Evolutionary conservation across 192 early-diverging fungal genomes (phyloP).

Genomic region (Backusella tuberculispora): DNA sequence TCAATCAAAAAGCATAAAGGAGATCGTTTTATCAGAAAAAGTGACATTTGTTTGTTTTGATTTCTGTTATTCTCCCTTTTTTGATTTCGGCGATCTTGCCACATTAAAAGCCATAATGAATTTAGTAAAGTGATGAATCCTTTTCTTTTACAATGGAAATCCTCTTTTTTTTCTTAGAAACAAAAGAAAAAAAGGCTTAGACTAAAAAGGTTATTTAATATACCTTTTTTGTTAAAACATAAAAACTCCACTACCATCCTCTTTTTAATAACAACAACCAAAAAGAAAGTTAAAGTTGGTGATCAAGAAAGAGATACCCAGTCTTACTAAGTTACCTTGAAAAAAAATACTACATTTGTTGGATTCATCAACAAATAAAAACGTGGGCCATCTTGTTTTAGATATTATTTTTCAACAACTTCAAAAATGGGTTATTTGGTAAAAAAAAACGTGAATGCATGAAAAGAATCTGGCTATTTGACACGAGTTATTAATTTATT

Average conservation of each 20-base stretch:
- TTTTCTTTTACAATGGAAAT: no score
- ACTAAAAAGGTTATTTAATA: conserved; percentile 1
- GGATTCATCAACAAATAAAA: not conserved
- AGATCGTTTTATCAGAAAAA: not conserved
- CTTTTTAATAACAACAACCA: not conserved
- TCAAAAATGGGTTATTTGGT: not conserved
- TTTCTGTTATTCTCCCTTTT: not conserved
- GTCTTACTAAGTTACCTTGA: not conserved
- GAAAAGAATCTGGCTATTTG: conserved; percentile 5
- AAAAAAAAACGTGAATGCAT: conserved; percentile 10
- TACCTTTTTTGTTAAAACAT: no score
- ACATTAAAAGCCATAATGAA: not conserved
- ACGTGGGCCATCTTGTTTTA: conserved; percentile 9
- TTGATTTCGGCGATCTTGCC: conserved; percentile 11
- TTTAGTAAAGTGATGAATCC: not conserved
- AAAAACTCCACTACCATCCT: not conserved
- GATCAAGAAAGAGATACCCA: not conserved
- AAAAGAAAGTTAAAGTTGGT: not conserved
- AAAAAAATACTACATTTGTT: not conserved
- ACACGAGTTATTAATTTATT: conserved; percentile 14
- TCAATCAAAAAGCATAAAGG: no score
- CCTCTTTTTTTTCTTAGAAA: not conserved
- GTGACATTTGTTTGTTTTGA: conserved; percentile 7
- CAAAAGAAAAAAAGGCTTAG: not conserved
- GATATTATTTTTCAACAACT: not conserved